A percentile compares a stretch with the other conserved stretches of the same genome.
These are phyloP conservation scores for Phytophthora colocasiae DNA, from an alignment of 352 stramenopile genomes.

Conservation along the genomic window DNA sequence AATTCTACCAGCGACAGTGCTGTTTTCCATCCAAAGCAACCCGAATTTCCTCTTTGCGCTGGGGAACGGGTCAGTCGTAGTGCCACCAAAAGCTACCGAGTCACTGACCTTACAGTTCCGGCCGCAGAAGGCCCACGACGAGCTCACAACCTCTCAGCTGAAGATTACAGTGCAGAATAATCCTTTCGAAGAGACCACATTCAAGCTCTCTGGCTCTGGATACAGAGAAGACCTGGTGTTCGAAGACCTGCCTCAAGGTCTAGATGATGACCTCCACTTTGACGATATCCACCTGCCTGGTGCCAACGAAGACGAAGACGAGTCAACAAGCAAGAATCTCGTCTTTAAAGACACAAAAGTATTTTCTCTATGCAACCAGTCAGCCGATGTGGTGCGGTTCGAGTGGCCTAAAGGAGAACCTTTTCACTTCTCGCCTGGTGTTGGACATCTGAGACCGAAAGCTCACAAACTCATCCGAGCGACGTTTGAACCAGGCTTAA, in stretches of 20 bases:
- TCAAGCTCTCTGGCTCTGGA: constrained; percentile 75
- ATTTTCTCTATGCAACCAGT: constrained; percentile 85
- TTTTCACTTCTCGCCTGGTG: constrained; percentile 76
- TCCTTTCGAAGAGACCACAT: constrained; percentile 84
- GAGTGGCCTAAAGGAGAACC: constrained; percentile 60
- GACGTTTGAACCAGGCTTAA: constrained; percentile 58
- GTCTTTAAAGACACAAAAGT: constrained; percentile 55
- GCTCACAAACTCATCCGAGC: constrained; percentile 77
- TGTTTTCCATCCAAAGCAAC: constrained; percentile 89
- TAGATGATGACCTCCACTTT: constrained; percentile 89
- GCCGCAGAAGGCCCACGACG: constrained; percentile 78
- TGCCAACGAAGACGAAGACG: constrained; percentile 2
- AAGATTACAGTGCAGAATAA: constrained; percentile 94
- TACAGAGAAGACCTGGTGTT: constrained; percentile 90
- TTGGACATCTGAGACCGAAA: constrained; percentile 75
- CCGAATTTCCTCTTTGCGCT: constrained; percentile 78
- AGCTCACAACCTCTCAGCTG: constrained; percentile 55
- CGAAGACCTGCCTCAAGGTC: constrained; percentile 80
- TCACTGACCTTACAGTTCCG: constrained; percentile 84
- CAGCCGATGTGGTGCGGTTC: constrained; percentile 68
- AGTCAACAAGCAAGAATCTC: not conserved
- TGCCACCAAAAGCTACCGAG: constrained; percentile 71
- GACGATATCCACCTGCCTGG: constrained; percentile 77
- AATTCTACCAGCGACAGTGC: constrained; percentile 90
- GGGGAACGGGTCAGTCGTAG: constrained; percentile 77